Percentiles rank a stretch among this genome's conserved stretches.
Evolutionary conservation across 768 basidiomycete species (phyloP).

Genomic region (Macrolepiota albuminosa): DNA sequence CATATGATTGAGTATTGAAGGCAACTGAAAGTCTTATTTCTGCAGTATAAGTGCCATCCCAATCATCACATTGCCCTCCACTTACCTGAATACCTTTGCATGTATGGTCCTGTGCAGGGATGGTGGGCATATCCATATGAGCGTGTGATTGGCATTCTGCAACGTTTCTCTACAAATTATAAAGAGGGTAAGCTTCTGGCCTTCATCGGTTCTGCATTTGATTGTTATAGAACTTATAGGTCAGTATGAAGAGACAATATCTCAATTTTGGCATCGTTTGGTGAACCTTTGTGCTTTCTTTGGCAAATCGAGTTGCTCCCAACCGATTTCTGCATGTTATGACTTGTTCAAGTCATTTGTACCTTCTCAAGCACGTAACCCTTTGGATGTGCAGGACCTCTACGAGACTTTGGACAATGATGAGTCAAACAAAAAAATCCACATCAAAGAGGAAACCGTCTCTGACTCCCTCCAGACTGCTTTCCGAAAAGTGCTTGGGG

Average conservation of each 20-base stretch:
- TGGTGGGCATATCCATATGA: conserved; percentile 18
- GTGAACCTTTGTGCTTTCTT: not conserved
- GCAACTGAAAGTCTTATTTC: conserved; percentile 16
- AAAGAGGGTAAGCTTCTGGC: not conserved
- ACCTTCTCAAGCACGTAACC: not conserved
- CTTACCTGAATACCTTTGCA: conserved; percentile 21
- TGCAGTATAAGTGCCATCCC: conserved; percentile 18
- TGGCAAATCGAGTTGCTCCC: not conserved
- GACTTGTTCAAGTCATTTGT: not conserved
- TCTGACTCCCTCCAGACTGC: not conserved
- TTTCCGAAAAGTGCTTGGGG: not conserved
- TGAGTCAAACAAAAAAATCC: not conserved
- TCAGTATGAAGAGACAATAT: conserved; percentile 1
- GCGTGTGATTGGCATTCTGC: conserved; percentile 11
- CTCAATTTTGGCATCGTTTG: not conserved
- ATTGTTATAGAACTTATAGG: too few relatives aligned
- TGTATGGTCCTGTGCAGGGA: not conserved
- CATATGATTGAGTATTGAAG: not conserved
- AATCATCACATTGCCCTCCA: conserved; percentile 39
- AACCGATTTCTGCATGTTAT: not conserved
- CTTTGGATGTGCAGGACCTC: not conserved
- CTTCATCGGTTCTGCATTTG: too few relatives aligned
- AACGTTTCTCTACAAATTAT: conserved; percentile 4
- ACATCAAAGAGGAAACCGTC: not conserved
- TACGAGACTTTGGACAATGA: not conserved